A percentile compares a stretch with the other conserved stretches of the same genome.
Conservation (phyloP, 2,329 filamentous ascomycete genomes). For the Aspergillus caelatus region DNA sequence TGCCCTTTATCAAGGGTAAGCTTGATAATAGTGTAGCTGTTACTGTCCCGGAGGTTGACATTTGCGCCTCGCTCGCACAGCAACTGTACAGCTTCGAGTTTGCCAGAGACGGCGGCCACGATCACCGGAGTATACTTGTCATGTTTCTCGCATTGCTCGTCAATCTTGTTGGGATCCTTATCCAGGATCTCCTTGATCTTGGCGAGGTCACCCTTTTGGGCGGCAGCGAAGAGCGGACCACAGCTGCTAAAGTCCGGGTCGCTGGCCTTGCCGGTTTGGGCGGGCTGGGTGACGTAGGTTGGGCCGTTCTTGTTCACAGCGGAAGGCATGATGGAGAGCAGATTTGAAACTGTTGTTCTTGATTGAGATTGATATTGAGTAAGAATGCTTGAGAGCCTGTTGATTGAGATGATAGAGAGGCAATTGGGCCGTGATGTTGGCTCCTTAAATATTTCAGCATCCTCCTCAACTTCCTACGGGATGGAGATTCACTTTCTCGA, state of each 20-base stretch:
- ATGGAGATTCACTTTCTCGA: not conserved
- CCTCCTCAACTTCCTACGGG: not conserved
- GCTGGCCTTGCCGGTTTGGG: not conserved
- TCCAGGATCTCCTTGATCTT: not conserved
- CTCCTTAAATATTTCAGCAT: not conserved
- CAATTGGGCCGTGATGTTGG: not conserved
- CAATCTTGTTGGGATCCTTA: not conserved
- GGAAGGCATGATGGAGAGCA: not conserved
- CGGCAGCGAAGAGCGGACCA: not conserved
- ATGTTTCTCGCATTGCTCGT: not conserved
- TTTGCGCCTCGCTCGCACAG: not conserved
- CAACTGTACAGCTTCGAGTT: conserved; percentile 2
- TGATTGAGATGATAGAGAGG: not conserved
- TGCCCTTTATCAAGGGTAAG: conserved; percentile 5
- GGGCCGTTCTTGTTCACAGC: not conserved
- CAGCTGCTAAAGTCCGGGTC: not conserved
- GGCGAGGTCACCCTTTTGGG: not conserved
- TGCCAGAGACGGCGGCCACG: conserved; percentile 5
- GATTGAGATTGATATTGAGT: not conserved
- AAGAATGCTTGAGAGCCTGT: not conserved
- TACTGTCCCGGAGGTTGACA: conserved; percentile 5
- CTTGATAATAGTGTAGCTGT: conserved; percentile 15
- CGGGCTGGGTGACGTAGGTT: not conserved
- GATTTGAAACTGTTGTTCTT: not conserved
- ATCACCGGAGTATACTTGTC: conserved; percentile 5